These are phyloP conservation scores for Heracleum sosnowskyi DNA, from an alignment of 129 eudicot species.

Conservation along the genomic window DNA sequence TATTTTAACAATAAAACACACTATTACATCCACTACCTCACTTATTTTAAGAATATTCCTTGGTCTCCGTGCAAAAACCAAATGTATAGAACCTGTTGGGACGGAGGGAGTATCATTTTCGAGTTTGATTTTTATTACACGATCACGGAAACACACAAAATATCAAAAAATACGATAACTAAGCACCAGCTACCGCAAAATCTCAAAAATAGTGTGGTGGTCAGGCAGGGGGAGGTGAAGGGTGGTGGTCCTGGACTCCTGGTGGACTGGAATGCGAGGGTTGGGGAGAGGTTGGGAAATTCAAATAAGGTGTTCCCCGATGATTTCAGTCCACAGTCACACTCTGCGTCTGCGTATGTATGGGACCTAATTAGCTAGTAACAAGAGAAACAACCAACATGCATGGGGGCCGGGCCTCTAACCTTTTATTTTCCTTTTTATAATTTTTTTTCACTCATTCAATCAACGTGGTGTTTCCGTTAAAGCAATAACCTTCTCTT, in stretches of 20 bases:
- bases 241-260: neutral
- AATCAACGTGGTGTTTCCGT: constrained; percentile 13
- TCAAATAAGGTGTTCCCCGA: neutral
- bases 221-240: neutral
- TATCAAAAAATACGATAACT: no score
- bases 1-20: no score
- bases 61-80: no score
- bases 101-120: no score
- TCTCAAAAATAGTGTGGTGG: neutral
- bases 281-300: neutral
- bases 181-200: neutral
- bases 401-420: neutral
- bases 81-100: no score
- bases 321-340: constrained; percentile 3
- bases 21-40: no score
- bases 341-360: neutral
- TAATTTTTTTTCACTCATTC: neutral
- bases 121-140: no score
- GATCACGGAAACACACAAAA: no score
- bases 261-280: neutral
- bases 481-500: neutral
- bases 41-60: no score
- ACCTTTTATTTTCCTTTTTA: neutral
- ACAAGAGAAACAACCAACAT: constrained; percentile 1
- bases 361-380: constrained; percentile 1